Conservation (phyloP, 192 early-diverging fungal genomes). For the Phycomyces blakesleeanus region DNA sequence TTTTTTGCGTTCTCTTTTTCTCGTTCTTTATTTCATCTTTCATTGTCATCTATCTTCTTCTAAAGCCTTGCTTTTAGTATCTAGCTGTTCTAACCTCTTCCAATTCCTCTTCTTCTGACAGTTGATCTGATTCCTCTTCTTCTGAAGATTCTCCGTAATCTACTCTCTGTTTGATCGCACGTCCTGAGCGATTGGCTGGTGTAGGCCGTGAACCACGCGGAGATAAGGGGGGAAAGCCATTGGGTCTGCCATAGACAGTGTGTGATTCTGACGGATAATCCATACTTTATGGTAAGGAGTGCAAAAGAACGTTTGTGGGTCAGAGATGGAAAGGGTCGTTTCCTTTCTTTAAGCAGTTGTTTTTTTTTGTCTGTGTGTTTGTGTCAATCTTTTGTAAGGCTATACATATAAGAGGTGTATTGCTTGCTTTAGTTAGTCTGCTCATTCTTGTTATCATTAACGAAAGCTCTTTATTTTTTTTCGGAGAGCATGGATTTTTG, state of each 20-base stretch:
- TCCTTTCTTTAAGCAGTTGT: background rate
- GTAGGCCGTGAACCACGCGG: background rate
- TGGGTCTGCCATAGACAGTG: background rate
- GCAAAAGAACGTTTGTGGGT: background rate
- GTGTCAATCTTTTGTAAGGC: too few species aligned
- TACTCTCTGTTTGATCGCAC: background rate
- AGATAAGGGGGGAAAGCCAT: background rate
- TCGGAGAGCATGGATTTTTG: too few species aligned
- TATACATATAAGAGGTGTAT: too few species aligned
- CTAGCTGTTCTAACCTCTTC: background rate
- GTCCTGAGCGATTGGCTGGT: background rate
- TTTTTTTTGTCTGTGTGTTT: too few species aligned
- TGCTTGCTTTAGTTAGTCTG: too few species aligned
- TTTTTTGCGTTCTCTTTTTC: background rate
- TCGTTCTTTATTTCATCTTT: background rate
- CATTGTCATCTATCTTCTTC: too few species aligned
- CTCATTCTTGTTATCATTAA: too few species aligned
- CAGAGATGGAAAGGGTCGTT: background rate
- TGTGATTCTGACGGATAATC: background rate
- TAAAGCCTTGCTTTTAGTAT: too few species aligned
- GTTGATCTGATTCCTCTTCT: background rate
- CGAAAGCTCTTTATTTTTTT: too few species aligned
- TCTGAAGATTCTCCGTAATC: background rate
- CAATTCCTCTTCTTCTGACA: constrained; percentile 11
- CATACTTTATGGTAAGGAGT: background rate